A percentile compares a stretch with the other conserved stretches of the same genome.
These are phyloP conservation scores for Porogramme epimiltina DNA, from an alignment of 1,284 basidiomycete species.

Conservation along the genomic window DNA sequence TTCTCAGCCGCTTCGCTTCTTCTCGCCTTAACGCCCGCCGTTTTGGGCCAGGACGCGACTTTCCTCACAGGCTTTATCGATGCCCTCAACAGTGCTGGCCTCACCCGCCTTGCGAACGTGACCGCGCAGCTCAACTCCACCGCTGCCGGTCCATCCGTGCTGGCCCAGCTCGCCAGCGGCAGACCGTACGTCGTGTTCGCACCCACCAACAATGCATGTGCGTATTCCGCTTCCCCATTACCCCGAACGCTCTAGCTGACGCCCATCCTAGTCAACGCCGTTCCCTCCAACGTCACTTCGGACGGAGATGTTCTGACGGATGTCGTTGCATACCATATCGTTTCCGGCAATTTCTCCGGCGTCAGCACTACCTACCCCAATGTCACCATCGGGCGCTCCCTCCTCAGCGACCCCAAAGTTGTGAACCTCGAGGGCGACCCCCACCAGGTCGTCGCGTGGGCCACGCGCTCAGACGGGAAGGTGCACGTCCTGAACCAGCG, in stretches of 20 bases:
- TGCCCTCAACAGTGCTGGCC: constrained; percentile 36
- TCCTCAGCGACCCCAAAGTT: constrained; percentile 48
- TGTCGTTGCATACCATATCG: constrained; percentile 64
- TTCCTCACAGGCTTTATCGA: constrained; percentile 37
- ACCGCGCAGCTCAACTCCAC: constrained; percentile 44
- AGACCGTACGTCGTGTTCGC: constrained; percentile 47
- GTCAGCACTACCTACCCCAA: constrained; percentile 46
- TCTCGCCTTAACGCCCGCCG: constrained; percentile 10
- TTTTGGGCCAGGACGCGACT: constrained; percentile 31
- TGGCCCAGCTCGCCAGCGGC: constrained; percentile 41
- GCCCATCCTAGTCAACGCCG: constrained; percentile 33
- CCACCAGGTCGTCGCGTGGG: constrained; percentile 68
- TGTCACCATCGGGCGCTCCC: constrained; percentile 65
- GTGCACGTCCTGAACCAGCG: constrained; percentile 56
- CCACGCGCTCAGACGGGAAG: constrained; percentile 43
- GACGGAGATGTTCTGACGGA: constrained; percentile 43
- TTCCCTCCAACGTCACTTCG: constrained; percentile 36
- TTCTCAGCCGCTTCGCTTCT: constrained; percentile 6
- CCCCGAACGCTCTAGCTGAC: neutral
- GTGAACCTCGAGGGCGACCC: constrained; percentile 53
- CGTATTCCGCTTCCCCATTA: constrained; percentile 7
- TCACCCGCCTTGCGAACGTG: constrained; percentile 40
- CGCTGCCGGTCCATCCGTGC: constrained; percentile 42
- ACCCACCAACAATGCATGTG: constrained; percentile 51
- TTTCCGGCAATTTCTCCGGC: constrained; percentile 52